A percentile compares a stretch with the other conserved stretches of the same genome.
These are phyloP conservation scores for Thraustochytrium aureum DNA, from an alignment of 352 stramenopile genomes.

Conservation along the genomic window DNA sequence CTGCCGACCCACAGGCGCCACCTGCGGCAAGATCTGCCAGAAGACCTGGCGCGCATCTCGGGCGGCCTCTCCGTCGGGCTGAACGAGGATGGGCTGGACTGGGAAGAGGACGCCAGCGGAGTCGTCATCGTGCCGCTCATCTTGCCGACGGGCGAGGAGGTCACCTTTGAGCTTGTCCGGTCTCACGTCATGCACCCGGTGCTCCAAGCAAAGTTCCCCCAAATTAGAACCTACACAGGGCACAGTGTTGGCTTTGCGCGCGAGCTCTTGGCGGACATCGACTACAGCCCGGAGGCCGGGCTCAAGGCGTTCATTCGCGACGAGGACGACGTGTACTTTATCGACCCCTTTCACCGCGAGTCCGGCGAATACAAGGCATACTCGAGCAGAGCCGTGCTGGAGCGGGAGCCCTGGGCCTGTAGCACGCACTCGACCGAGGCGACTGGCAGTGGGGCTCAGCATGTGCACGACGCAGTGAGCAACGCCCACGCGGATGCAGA, in stretches of 20 bases:
- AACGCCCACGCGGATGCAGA: background rate
- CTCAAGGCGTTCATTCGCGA: background rate
- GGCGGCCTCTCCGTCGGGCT: background rate
- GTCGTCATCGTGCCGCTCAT: slow-evolving; percentile 10
- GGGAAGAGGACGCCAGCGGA: background rate
- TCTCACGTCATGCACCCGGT: background rate
- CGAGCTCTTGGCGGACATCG: slow-evolving; percentile 1
- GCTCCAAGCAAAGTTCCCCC: slow-evolving; percentile 1
- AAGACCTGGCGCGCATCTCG: background rate
- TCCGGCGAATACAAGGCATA: slow-evolving; percentile 13
- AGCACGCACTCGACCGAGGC: background rate
- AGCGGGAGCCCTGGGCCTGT: background rate
- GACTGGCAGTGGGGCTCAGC: background rate
- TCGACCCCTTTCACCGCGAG: slow-evolving; percentile 5
- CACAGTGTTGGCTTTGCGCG: background rate
- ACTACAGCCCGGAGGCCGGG: slow-evolving; percentile 16
- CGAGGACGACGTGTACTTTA: background rate
- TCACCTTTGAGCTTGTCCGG: slow-evolving; percentile 9
- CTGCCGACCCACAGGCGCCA: no score
- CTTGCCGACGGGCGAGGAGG: background rate
- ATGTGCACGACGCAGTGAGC: background rate
- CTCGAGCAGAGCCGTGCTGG: background rate
- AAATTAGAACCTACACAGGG: slow-evolving; percentile 7
- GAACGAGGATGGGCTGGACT: background rate
- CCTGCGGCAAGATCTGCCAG: background rate